Base-by-base conservation (phyloP, 2,329 filamentous ascomycete genomes). In the Calonectria multiphialidica region DNA sequence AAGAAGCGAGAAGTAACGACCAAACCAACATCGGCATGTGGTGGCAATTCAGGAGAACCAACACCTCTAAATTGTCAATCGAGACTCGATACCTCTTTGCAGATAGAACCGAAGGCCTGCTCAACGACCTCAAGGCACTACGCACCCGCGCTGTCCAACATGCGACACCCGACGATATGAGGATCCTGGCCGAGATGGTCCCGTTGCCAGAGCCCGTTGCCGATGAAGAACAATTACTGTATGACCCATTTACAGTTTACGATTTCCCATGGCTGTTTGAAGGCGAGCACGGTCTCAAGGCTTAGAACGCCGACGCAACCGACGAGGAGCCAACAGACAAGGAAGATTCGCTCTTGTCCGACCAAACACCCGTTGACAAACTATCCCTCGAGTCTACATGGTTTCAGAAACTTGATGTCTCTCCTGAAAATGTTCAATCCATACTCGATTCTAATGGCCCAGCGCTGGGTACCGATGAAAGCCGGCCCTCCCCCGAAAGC, bases 21-120 rank as follows among this genome's bases (percentile, higher is more conserved):
- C 3, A 23, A 3, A n/a, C 16, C 2, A 15, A 6, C 16, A 2
- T 42, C 68, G 65, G 1, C n/a, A 76, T 76, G 75, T 23, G 59
- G 25, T 76, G 72, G 70, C 62, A 65, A 1, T 6, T 55, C 1
- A 45, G 49, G 7, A 45, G 47, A 44, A 72, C 63, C 12, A 50
- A 70, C 44, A 77, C 75, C 5, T 16, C 75, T n/a, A 77, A 77
- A 45, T 16, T 76, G 18, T 76, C 74, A 1, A 28, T 45, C n/a
- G 53, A 72, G 28, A 21, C 68, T 13, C 73, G 75, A 5, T 68
- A 62, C 37, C 64, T 77, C 21, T 35, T 75, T n/a, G 55, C 68
- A 15, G 67, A 74, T 13, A 61, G 65, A 16, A 53, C 72, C 7
- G 18, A 40, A 8, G 25, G 16, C 5, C 42, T 72, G n/a, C n/a